Evolutionary conservation across 2,329 filamentous ascomycete genomes (phyloP).

Genomic region (Ilyonectria sp.): DNA sequence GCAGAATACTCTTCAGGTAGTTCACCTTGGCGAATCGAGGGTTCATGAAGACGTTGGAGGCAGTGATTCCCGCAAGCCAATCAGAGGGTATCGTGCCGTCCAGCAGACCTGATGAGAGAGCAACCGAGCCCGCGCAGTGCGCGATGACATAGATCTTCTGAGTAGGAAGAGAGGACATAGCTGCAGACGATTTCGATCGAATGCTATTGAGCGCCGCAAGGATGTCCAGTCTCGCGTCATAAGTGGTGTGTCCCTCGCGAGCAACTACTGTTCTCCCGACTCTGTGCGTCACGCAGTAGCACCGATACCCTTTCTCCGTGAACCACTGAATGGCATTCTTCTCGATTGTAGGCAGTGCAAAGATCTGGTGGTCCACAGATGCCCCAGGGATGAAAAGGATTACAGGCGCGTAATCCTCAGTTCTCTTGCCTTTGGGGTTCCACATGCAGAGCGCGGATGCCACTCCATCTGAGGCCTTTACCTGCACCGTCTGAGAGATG

Average conservation of each 20-base stretch:
- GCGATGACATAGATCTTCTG: slow-evolving; percentile 69
- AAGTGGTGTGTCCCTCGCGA: slow-evolving; percentile 70
- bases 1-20: slow-evolving; percentile 29
- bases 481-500: slow-evolving; percentile 57
- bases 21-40: slow-evolving; percentile 54
- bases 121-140: slow-evolving; percentile 76
- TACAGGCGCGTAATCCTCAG: neutral
- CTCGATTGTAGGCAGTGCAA: slow-evolving; percentile 72
- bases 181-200: slow-evolving; percentile 53
- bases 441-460: slow-evolving; percentile 70
- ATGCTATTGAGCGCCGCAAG: slow-evolving; percentile 69
- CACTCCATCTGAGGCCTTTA: slow-evolving; percentile 68
- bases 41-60: slow-evolving; percentile 76
- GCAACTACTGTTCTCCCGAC: slow-evolving; percentile 69
- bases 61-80: slow-evolving; percentile 72
- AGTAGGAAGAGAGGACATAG: slow-evolving; percentile 30
- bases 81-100: slow-evolving; percentile 71
- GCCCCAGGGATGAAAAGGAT: slow-evolving; percentile 76
- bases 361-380: slow-evolving; percentile 75
- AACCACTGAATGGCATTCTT: slow-evolving; percentile 76
- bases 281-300: slow-evolving; percentile 71
- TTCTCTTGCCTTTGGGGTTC: slow-evolving; percentile 60
- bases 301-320: slow-evolving; percentile 70
- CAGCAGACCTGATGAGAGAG: slow-evolving; percentile 70
- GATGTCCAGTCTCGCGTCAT: slow-evolving; percentile 72